Evolutionary conservation across 805 yeast species (phyloP), one percentile per base, ranked within the genome.

Genomic region (Jamesozyma gamospora): DNA sequence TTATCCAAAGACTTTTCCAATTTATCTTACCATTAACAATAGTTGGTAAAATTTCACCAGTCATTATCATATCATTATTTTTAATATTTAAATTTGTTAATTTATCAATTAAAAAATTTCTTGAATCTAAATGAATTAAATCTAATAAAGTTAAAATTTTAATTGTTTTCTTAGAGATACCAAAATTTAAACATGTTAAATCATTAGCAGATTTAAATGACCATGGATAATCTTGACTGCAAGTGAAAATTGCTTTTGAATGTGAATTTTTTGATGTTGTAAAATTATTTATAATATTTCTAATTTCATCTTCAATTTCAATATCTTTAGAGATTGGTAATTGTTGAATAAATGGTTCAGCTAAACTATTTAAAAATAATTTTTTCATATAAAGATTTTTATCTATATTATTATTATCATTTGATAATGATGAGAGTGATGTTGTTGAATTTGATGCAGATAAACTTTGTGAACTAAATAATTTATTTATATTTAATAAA

Each of bases 161-260:
- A 29, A 85, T 65, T 30, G 77, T 75, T 18, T 65, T 67, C 51
- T 76, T 75, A 36, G 83, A 75, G 3, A 82, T 75, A 13, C 95
- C 95, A 61, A 87, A 82, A 65, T 82, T 77, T 43, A 85, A 66
- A 52, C 94, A 82, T 0, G 95, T 94, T 46, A 86, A 65, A 59
- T 88, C 96, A 55, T 88, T 87, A 13, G 92, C 85, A 10, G 92
- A 86, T 51, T 74, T 75, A 36, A 87, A 70, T 13, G 66, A 61
- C 86, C 88, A 87, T 0, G 96, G 96, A 32, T 72, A 69, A 10
- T 71, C 74, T n/a, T 71, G 62, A 3, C 75, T 77, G 36, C 90
- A 82, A 0, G 95, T 85, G 58, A 87, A 79, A 7, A 87, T 78
- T 0, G 95, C 90, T 53, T 84, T 90, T 6, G 87, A 87, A 2